These are phyloP conservation scores for Candida insectorum DNA, from an alignment of 805 yeast genomes.

Conservation along the genomic window DNA sequence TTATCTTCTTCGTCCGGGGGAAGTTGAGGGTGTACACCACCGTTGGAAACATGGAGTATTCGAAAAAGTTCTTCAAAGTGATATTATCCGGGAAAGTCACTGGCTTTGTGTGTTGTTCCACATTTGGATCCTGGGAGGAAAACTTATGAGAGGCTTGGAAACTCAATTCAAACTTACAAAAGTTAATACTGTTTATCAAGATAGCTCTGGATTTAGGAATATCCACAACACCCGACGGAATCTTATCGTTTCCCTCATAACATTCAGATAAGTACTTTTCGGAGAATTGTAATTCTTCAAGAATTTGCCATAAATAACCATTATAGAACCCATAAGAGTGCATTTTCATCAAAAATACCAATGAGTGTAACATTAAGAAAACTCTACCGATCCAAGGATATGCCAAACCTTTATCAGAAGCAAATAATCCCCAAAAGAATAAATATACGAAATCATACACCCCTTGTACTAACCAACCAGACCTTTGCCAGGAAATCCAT, in stretches of 20 bases:
- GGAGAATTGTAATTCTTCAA: conserved; percentile 52
- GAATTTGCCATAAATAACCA: conserved; percentile 77
- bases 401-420: conserved; percentile 43
- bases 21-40: conserved; percentile 78
- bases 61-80: conserved; percentile 60
- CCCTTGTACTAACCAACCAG: conserved; percentile 65
- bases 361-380: conserved; percentile 76
- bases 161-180: conserved; percentile 70
- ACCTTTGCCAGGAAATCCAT: conserved; percentile 53
- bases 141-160: conserved; percentile 41
- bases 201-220: conserved; percentile 23
- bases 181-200: conserved; percentile 51
- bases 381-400: conserved; percentile 92
- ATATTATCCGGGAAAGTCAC: conserved; percentile 71
- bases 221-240: conserved; percentile 19
- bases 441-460: conserved; percentile 53
- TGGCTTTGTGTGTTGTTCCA: not conserved
- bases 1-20: conserved; percentile 68
- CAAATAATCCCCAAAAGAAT: conserved; percentile 49
- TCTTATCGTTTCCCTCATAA: conserved; percentile 20
- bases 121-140: conserved; percentile 10
- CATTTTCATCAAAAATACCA: conserved; percentile 90
- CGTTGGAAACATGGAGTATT: conserved; percentile 85
- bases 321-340: conserved; percentile 91
- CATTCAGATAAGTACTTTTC: conserved; percentile 40